Base-by-base conservation (phyloP, 2,329 filamentous ascomycete genomes). In the Colletotrichum echinochloae region DNA sequence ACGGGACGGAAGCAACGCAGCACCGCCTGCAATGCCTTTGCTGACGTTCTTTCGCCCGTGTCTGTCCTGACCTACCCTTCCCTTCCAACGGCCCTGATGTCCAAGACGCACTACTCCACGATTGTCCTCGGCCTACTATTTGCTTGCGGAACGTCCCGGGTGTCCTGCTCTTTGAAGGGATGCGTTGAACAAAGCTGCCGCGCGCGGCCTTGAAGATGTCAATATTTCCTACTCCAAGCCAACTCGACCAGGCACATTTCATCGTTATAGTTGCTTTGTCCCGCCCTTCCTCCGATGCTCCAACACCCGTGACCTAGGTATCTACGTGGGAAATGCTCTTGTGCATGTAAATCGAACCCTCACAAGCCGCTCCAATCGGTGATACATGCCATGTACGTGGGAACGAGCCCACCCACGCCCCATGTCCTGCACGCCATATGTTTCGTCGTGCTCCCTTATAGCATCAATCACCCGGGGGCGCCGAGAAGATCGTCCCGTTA, bases 241-340 rank as follows among this genome's bases (percentile, higher is more conserved):
- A 56, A 23, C 26, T 33, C 28, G 37, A 33, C 51, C 23, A 28
- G 30, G n/a, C 39, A 46, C 60, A 23, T 26, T 46, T 26, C 49
- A 12, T 39, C 28, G 46, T 55, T 28, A 39, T 1, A 28, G 37
- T 61, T 61, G 20, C 20, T 61, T 16, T 57, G 16, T 37, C 26
- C n/a, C 46, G n/a, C 60, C 35, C 23, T 46, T 35, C 35, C 16
- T 28, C 44, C n/a, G 11, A 37, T 46, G 37, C 18, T 55, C 23
- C 48, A 61, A 66, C 56, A 48, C 64, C 64, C 41, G 49, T 30
- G 16, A 30, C 18, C 44, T 8, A 64, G 60, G 44, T 37, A 64
- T 61, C 60, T 51, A 46, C 44, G 30, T 26, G 37, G 14, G 26
- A 49, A 39, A 62, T 18, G 18, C 12, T 52, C 44, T 20, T 51